Evolutionary conservation across 2,329 filamentous ascomycete species (phyloP).

Genomic region (Microthyrium microscopicum): DNA sequence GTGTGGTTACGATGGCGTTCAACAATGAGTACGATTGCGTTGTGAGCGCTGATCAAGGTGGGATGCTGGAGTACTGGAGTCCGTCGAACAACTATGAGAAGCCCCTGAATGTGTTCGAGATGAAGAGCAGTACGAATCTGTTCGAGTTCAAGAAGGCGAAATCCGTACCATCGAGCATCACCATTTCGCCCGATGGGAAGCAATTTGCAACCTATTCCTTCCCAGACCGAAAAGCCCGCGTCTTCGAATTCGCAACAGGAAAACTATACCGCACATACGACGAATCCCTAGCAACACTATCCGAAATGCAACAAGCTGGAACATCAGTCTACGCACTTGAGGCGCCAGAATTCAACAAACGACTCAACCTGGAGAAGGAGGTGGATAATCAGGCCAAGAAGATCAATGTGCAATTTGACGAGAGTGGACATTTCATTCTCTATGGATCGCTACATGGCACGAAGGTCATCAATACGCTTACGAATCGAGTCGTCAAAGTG

Average conservation of each 20-base stretch:
- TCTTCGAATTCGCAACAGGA: constrained; percentile 82
- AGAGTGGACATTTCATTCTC: constrained; percentile 85
- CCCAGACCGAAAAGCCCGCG: constrained; percentile 78
- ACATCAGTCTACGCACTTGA: constrained; percentile 69
- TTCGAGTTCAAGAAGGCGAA: constrained; percentile 98
- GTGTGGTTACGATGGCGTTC: constrained; percentile 74
- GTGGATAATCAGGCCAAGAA: constrained; percentile 56
- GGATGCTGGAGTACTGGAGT: constrained; percentile 95
- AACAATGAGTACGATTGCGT: constrained; percentile 84
- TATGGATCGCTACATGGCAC: constrained; percentile 86
- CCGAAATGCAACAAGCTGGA: constrained; percentile 92
- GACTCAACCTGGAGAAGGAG: constrained; percentile 73
- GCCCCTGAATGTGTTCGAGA: constrained; percentile 76
- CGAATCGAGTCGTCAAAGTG: constrained; percentile 78
- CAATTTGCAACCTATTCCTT: constrained; percentile 83
- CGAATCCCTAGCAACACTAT: constrained; percentile 75
- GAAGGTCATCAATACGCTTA: constrained; percentile 92
- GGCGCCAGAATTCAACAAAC: constrained; percentile 77
- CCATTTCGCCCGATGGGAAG: constrained; percentile 69
- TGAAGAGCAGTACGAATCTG: constrained; percentile 84
- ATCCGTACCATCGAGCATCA: constrained; percentile 63
- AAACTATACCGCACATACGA: constrained; percentile 90
- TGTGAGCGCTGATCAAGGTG: constrained; percentile 70
- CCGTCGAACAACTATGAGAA: constrained; percentile 72
- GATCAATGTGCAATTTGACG: constrained; percentile 83